A percentile compares a stretch with the other conserved stretches of the same genome.
Evolutionary conservation across 805 yeast species (phyloP).

Genomic region (Candida odintsovae): DNA sequence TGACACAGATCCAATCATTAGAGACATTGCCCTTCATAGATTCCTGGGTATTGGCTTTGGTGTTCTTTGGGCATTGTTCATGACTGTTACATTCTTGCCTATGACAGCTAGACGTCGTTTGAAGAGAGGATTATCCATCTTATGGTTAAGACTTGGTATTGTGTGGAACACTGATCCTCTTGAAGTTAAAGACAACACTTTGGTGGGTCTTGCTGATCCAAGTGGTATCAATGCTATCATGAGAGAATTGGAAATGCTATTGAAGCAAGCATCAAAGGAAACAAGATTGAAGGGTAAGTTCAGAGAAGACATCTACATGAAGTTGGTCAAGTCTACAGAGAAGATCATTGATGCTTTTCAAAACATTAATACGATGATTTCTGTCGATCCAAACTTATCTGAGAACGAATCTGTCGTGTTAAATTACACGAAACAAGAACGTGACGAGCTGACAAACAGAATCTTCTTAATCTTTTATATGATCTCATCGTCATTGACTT

Average conservation of each 20-base stretch:
- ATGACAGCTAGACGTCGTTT: constrained; percentile 69
- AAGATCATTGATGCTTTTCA: constrained; percentile 69
- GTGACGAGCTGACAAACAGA: constrained; percentile 65
- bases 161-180: constrained; percentile 77
- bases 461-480: constrained; percentile 73
- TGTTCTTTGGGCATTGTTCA: constrained; percentile 67
- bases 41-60: constrained; percentile 69
- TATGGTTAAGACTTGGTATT: constrained; percentile 79
- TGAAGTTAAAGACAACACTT: constrained; percentile 27
- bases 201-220: constrained; percentile 22
- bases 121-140: constrained; percentile 55
- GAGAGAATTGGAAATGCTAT: constrained; percentile 50
- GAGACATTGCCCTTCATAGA: constrained; percentile 74
- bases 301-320: constrained; percentile 46
- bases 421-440: constrained; percentile 46
- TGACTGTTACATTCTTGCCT: constrained; percentile 64
- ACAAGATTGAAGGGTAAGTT: constrained; percentile 70
- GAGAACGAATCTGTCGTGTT: constrained; percentile 52
- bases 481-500: constrained; percentile 67
- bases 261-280: constrained; percentile 72
- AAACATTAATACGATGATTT: constrained; percentile 63
- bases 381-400: constrained; percentile 50
- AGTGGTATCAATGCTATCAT: constrained; percentile 47
- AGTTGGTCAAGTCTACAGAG: constrained; percentile 50
- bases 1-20: constrained; percentile 61